phyloP scores from a whole-genome alignment of 2,329 filamentous ascomycete species.

The Botrytis medusae region DNA sequence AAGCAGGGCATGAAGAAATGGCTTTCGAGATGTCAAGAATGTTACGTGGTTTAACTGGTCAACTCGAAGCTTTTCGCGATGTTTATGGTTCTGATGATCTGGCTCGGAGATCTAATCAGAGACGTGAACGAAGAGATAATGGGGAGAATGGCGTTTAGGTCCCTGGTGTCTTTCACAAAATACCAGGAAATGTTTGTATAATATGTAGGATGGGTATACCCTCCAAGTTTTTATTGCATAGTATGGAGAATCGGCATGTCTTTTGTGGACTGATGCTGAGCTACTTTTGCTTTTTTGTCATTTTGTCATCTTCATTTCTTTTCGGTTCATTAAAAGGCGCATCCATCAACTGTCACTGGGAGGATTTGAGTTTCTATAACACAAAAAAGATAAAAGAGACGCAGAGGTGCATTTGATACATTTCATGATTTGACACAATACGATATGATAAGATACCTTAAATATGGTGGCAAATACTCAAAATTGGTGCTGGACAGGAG shows the following conservation, averaged over 20 bases:
- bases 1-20: constrained; percentile 34
- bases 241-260: background rate
- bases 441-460: background rate
- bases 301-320: background rate
- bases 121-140: constrained; percentile 19
- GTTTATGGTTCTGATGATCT: constrained; percentile 30
- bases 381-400: background rate
- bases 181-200: background rate
- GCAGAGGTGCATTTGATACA: background rate
- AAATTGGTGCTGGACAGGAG: background rate
- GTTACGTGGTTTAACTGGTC: constrained; percentile 30
- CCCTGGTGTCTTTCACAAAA: background rate
- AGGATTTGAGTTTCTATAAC: background rate
- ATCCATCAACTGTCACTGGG: background rate
- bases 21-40: constrained; percentile 32
- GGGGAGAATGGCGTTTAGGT: constrained; percentile 15
- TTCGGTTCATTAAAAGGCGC: background rate
- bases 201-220: background rate
- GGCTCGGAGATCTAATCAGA: constrained; percentile 12
- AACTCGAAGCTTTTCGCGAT: constrained; percentile 35
- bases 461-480: background rate
- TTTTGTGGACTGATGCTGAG: background rate
- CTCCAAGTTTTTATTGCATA: background rate
- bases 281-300: background rate
- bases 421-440: background rate